Evolutionary conservation across 1,139 yeast species (phyloP).

Genomic region (Fermentozyma sake): DNA sequence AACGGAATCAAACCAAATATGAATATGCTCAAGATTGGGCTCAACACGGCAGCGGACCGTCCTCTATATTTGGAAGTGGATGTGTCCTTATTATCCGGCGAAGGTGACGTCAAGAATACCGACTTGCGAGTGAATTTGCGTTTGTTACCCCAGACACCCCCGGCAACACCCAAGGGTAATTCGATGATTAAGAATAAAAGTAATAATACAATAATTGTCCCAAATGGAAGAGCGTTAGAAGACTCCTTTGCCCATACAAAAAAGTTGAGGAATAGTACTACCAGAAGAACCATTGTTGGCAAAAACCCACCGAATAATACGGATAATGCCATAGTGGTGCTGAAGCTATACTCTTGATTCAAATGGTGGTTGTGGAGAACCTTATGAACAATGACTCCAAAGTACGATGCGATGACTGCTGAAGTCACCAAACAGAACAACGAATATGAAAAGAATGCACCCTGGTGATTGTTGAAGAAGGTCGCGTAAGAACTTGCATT

Average conservation of each 20-base stretch:
- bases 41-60: constrained; percentile 8
- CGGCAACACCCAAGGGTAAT: constrained; percentile 69
- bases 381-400: constrained; percentile 60
- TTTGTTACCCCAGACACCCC: constrained; percentile 59
- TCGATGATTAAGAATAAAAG: constrained; percentile 53
- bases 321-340: constrained; percentile 31
- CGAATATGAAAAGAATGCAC: constrained; percentile 61
- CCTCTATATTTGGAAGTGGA: constrained; percentile 1
- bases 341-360: too few relatives aligned
- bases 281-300: constrained; percentile 53
- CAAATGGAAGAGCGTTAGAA: constrained; percentile 63
- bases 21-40: constrained; percentile 21
- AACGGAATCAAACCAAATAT: constrained; percentile 72
- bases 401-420: constrained; percentile 69
- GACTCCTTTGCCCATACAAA: constrained; percentile 77
- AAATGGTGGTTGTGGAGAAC: constrained; percentile 43
- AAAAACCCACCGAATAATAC: constrained; percentile 55
- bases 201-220: constrained; percentile 13
- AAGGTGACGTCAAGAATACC: constrained; percentile 3
- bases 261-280: constrained; percentile 55
- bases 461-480: constrained; percentile 53
- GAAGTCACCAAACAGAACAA: constrained; percentile 60
- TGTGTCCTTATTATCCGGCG: constrained; percentile 2
- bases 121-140: constrained; percentile 21
- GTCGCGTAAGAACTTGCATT: constrained; percentile 18